A percentile compares a stretch with the other conserved stretches of the same genome.
These are phyloP conservation scores for Cicer bijugum DNA, from an alignment of 306 rosid species.

Conservation along the genomic window DNA sequence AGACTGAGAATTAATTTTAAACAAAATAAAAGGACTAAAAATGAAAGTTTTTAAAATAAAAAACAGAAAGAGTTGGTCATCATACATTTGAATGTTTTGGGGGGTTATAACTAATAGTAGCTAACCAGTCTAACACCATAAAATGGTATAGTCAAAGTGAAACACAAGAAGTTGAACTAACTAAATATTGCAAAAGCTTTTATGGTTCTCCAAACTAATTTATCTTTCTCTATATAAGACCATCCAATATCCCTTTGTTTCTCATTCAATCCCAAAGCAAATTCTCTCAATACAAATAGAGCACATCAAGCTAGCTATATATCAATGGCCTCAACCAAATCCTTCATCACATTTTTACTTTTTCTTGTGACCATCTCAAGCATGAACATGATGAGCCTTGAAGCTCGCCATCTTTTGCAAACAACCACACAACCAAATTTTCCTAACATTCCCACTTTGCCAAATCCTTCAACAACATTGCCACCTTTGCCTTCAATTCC, in stretches of 20 bases:
- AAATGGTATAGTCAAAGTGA: constrained; percentile 11
- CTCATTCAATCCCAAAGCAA: constrained; percentile 6
- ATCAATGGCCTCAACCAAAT: constrained; percentile 35
- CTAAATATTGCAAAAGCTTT: neutral
- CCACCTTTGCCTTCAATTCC: constrained; percentile 42
- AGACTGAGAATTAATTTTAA: too few species aligned
- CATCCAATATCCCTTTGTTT: neutral
- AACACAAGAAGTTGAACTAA: constrained; percentile 25
- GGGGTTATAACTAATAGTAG: neutral
- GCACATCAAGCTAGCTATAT: neutral
- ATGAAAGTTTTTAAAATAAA: neutral
- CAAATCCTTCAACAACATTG: constrained; percentile 29
- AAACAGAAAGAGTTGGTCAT: constrained; percentile 10
- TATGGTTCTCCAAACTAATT: constrained; percentile 19
- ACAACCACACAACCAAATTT: constrained; percentile 45
- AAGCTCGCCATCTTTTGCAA: constrained; percentile 44
- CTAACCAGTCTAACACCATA: neutral
- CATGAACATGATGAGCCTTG: constrained; percentile 32
- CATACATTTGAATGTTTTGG: constrained; percentile 19
- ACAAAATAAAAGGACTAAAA: too few species aligned
- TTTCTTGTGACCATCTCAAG: constrained; percentile 37
- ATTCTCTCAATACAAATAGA: neutral
- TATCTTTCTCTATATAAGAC: constrained; percentile 24
- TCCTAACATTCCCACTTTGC: constrained; percentile 34
- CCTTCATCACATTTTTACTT: constrained; percentile 33